phyloP scores from a whole-genome alignment of 2,329 filamentous ascomycete genomes.

The Talaromyces islandicus region DNA sequence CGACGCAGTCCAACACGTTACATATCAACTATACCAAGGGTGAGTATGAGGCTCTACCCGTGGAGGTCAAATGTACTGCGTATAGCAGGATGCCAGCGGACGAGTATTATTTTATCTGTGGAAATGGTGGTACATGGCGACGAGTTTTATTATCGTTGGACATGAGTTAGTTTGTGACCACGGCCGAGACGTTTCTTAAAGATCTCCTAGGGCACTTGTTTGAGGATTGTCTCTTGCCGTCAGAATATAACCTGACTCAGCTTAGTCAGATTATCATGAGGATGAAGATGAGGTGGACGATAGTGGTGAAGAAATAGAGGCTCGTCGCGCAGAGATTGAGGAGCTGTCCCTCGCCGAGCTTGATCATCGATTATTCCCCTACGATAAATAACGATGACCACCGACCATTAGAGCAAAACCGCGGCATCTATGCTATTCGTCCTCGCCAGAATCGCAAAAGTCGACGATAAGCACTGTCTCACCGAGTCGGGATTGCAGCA shows the following conservation, averaged over 20 bases:
- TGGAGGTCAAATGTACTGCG: background rate
- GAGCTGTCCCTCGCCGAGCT: background rate
- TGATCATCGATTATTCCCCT: background rate
- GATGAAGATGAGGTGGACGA: constrained; percentile 9
- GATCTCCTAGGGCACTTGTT: constrained; percentile 6
- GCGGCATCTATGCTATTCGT: constrained; percentile 4
- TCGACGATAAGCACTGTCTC: background rate
- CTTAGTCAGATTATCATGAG: background rate
- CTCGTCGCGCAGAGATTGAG: background rate
- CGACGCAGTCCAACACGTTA: background rate
- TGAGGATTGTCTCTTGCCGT: constrained; percentile 5
- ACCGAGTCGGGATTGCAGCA: background rate
- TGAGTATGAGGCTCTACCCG: background rate
- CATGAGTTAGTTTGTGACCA: background rate
- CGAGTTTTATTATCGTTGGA: constrained; percentile 1
- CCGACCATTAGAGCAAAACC: background rate
- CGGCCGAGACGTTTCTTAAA: background rate
- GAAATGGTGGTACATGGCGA: constrained; percentile 4
- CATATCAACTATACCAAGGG: constrained; percentile 8
- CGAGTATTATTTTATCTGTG: constrained; percentile 6
- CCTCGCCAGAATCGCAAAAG: background rate
- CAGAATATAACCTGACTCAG: background rate
- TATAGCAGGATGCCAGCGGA: constrained; percentile 4
- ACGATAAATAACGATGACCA: background rate
- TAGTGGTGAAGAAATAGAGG: background rate